These are phyloP conservation scores for Sesbania bispinosa DNA, from an alignment of 306 rosid species.

Conservation along the genomic window DNA sequence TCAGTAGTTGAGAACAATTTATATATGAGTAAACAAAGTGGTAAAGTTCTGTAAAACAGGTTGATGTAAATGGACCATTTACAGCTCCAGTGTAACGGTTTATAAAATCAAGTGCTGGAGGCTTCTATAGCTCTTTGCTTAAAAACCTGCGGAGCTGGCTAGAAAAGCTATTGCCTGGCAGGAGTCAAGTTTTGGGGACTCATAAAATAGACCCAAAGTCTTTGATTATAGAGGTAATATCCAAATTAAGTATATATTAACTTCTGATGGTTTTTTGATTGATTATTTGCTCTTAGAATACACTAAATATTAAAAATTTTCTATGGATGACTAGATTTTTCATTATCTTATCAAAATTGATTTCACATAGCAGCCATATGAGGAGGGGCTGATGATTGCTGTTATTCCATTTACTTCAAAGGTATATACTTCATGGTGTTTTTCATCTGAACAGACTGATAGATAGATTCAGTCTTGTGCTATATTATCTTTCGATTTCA, in stretches of 20 bases:
- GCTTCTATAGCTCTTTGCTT: slow-evolving; percentile 55
- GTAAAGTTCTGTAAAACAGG: slow-evolving; percentile 37
- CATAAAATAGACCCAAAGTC: slow-evolving; percentile 83
- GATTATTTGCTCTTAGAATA: neutral
- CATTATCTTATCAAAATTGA: neutral
- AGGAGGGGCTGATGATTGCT: slow-evolving; percentile 78
- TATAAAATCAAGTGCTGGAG: slow-evolving; percentile 73
- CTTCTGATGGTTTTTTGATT: neutral
- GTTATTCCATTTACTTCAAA: slow-evolving; percentile 88
- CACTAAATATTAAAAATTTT: neutral
- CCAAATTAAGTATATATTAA: neutral
- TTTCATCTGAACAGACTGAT: neutral
- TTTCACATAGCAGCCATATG: neutral
- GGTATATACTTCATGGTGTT: slow-evolving; percentile 31
- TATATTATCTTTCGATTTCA: slow-evolving; percentile 2
- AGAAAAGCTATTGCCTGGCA: slow-evolving; percentile 68
- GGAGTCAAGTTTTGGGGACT: slow-evolving; percentile 72
- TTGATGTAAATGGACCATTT: slow-evolving; percentile 75
- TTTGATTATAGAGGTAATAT: slow-evolving; percentile 68
- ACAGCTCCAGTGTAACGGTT: slow-evolving; percentile 77
- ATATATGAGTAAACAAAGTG: neutral
- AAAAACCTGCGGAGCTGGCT: slow-evolving; percentile 88
- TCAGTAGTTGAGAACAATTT: slow-evolving; percentile 1
- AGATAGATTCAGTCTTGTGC: neutral
- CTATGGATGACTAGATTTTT: slow-evolving; percentile 18